These are phyloP conservation scores for Cladophialophora exuberans DNA, from an alignment of 2,329 filamentous ascomycete genomes.

Conservation along the genomic window DNA sequence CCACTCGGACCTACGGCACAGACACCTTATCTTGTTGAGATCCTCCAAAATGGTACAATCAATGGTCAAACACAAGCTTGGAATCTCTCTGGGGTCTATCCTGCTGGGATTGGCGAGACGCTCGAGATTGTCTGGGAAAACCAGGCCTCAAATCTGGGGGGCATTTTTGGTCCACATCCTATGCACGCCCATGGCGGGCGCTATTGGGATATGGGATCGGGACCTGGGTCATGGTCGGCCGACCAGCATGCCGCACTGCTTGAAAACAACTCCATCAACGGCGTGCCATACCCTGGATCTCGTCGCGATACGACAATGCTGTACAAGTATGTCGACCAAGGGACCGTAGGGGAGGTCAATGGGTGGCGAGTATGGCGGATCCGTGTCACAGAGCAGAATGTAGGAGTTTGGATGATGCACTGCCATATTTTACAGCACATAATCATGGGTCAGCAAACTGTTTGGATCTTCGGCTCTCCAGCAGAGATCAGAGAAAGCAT, in stretches of 20 bases:
- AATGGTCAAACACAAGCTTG: too few relatives aligned
- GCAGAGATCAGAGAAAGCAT: conserved; percentile 42
- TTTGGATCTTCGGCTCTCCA: conserved; percentile 51
- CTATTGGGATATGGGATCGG: conserved; percentile 51
- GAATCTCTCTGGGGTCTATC: conserved; percentile 24
- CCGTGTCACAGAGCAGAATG: conserved; percentile 42
- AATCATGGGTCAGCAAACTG: conserved; percentile 44
- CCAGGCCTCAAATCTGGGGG: conserved; percentile 34
- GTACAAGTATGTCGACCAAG: conserved; percentile 53
- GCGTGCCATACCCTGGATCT: conserved; percentile 17
- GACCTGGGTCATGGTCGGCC: conserved; percentile 50
- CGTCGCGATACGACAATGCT: conserved; percentile 57
- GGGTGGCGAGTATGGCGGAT: conserved; percentile 68
- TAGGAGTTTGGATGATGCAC: conserved; percentile 58
- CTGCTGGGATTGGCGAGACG: conserved; percentile 48
- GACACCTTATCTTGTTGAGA: conserved; percentile 51
- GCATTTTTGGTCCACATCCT: conserved; percentile 45
- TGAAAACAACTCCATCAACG: conserved; percentile 27
- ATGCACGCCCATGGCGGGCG: conserved; percentile 53
- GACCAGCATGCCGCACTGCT: conserved; percentile 47
- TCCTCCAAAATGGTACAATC: conserved; percentile 44
- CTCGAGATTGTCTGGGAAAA: conserved; percentile 52
- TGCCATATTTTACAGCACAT: conserved; percentile 55
- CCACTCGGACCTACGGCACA: conserved; percentile 28
- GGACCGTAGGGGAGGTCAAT: conserved; percentile 46